Evolutionary conservation across 2,329 filamentous ascomycete species (phyloP), one percentile per base, ranked within the genome.

Genomic region (Aschersonia sp.): DNA sequence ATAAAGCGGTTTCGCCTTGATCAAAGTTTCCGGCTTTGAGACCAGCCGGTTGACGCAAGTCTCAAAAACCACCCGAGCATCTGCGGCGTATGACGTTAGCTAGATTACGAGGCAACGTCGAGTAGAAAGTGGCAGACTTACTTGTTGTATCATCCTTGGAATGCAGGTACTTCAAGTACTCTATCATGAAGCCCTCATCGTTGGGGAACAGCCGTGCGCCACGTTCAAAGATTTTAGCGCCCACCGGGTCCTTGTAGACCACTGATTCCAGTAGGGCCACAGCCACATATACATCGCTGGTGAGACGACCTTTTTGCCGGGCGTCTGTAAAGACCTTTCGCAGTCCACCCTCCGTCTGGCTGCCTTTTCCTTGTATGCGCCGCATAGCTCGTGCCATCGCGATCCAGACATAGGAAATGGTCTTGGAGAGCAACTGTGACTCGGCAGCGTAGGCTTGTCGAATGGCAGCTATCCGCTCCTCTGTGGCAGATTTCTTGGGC

Each of bases 61-160:
- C 63, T 97, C 92, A 58, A 98, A 98, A 2, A 96, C 89, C 7
- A 92, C 89, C 54, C 92, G 80, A 35, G 92, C 92, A 73, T 98
- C 89, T 89, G 55, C 35, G 35, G 12, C 35, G 35, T 12, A 38
- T 38, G 35, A 38, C 12, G 35, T 38, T 7, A 38, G 35, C 35
- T 38, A 9, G 7, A 38, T 38, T 20, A 12, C 35, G 12, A 42
- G 5, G 5, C 12, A 43, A 9, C 20, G 12, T 43, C 7, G 35
- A 12, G 7, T 3, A 28, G n/a, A 30, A 44, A 7, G 5, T 30
- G 10, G 12, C 5, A 12, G 32, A 74, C 85, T 74, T 75, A 94
- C 87, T 96, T 32, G 88, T 95, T 45, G 89, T 83, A 64, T 98
- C 92, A 56, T 94, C 91, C 61, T 86, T 88, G 9, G 85, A 84